phyloP scores from a whole-genome alignment of 2,329 filamentous ascomycete genomes.

The Xylaria sp. region DNA sequence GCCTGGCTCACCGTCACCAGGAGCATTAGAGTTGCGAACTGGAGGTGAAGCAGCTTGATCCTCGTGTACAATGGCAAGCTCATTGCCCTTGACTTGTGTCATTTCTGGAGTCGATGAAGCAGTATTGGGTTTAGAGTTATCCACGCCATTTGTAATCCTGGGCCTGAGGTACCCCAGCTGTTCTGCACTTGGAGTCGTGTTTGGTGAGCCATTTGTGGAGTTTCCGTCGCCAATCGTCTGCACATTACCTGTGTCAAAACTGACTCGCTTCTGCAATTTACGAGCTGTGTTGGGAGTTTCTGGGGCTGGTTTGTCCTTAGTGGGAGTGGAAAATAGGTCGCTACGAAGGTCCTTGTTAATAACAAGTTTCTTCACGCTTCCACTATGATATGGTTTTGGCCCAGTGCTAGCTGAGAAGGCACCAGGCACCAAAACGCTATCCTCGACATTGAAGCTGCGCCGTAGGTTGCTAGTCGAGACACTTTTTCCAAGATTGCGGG shows the following conservation, averaged over 20 bases:
- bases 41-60: slow-evolving; percentile 56
- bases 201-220: slow-evolving; percentile 50
- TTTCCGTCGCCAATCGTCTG: slow-evolving; percentile 52
- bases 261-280: slow-evolving; percentile 83
- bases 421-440: slow-evolving; percentile 84
- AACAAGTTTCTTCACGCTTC: slow-evolving; percentile 84
- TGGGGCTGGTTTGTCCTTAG: slow-evolving; percentile 53
- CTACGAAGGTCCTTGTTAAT: slow-evolving; percentile 88
- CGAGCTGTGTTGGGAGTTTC: slow-evolving; percentile 52
- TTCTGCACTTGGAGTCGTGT: slow-evolving; percentile 60
- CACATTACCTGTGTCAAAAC: slow-evolving; percentile 76
- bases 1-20: slow-evolving; percentile 62
- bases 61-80: slow-evolving; percentile 80
- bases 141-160: slow-evolving; percentile 49
- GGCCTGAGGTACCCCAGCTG: slow-evolving; percentile 67
- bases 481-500: slow-evolving; percentile 81
- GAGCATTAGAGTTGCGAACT: slow-evolving; percentile 35
- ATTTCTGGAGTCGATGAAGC: slow-evolving; percentile 62
- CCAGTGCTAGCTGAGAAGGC: slow-evolving; percentile 76
- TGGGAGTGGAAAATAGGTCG: slow-evolving; percentile 69
- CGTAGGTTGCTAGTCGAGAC: slow-evolving; percentile 86
- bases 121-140: slow-evolving; percentile 49
- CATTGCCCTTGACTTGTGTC: slow-evolving; percentile 75
- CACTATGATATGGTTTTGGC: slow-evolving; percentile 68
- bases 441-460: slow-evolving; percentile 79